A percentile compares a stretch with the other conserved stretches of the same genome.
Conservation (phyloP, 176 grass and related monocot genomes). For the Oryza officinalis region DNA sequence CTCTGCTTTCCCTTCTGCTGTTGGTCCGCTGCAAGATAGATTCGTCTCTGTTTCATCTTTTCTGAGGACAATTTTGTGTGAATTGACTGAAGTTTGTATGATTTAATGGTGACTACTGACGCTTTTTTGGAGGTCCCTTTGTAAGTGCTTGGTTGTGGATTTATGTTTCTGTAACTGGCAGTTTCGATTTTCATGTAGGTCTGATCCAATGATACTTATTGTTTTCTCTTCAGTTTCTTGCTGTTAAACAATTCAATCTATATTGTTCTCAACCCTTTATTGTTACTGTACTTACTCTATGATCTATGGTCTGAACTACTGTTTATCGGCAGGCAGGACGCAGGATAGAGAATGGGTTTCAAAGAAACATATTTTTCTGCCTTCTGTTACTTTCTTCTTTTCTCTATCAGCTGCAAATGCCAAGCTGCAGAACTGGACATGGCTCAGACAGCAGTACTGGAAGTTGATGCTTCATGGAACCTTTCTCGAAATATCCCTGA, state of each 20-base stretch:
- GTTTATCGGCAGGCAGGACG: neutral
- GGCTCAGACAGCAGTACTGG: slow-evolving; percentile 40
- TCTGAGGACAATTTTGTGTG: neutral
- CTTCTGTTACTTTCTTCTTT: slow-evolving; percentile 11
- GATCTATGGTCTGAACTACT: neutral
- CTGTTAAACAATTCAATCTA: neutral
- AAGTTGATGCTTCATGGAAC: slow-evolving; percentile 54
- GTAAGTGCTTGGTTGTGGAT: neutral
- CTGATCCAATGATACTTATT: neutral
- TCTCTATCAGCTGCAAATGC: slow-evolving; percentile 23
- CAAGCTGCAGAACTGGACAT: slow-evolving; percentile 33
- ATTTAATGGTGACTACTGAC: neutral
- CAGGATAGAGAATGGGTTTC: neutral
- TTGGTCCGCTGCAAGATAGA: neutral
- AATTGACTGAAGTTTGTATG: neutral
- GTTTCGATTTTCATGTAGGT: neutral
- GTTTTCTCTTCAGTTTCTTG: neutral
- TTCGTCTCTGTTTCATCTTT: neutral
- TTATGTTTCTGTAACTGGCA: neutral
- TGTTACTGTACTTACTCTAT: no score
- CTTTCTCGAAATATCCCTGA: slow-evolving; percentile 59
- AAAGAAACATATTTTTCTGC: neutral
- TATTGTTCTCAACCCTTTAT: neutral
- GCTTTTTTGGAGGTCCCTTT: neutral
- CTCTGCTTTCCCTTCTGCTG: neutral